phyloP scores from a whole-genome alignment of 495 filamentous ascomycete species.

The Lasiosphaeris hirsuta region DNA sequence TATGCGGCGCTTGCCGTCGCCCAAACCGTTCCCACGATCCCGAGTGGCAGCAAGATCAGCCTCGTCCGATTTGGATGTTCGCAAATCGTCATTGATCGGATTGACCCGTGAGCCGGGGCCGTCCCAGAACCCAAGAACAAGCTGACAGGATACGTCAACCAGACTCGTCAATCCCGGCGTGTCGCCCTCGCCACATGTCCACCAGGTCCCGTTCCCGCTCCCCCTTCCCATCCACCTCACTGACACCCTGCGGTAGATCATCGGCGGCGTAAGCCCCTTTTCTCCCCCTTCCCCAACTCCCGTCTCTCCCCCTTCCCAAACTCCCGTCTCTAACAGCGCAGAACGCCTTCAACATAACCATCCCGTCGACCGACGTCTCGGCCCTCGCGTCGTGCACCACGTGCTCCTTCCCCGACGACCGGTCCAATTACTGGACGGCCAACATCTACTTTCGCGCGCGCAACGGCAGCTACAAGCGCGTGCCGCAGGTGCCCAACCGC shows the following conservation, averaged over 20 bases:
- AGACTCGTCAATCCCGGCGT: constrained; percentile 13
- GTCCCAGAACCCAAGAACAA: not conserved
- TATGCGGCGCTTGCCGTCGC: too few species aligned
- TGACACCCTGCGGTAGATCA: constrained; percentile 30
- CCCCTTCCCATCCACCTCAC: too few species aligned
- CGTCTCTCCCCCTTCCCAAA: not conserved
- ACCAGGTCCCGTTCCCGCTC: constrained; percentile 16
- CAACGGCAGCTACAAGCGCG: constrained; percentile 50
- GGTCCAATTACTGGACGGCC: constrained; percentile 54
- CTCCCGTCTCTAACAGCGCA: not conserved
- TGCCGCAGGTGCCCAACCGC: constrained; percentile 31
- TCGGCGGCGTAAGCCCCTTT: constrained; percentile 31
- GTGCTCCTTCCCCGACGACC: constrained; percentile 43
- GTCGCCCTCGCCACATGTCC: constrained; percentile 15
- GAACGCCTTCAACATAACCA: constrained; percentile 44
- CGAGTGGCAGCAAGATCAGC: too few species aligned
- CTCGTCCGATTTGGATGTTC: constrained; percentile 6
- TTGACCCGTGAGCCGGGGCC: not conserved
- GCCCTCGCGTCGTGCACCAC: constrained; percentile 37
- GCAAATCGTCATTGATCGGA: constrained; percentile 7
- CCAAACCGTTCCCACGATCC: too few species aligned
- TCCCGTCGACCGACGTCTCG: constrained; percentile 39
- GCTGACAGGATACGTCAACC: not conserved
- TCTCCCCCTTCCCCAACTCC: not conserved
- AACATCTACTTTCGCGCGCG: constrained; percentile 50